phyloP scores from a whole-genome alignment of 768 basidiomycete species.

The Lentinus tigrinus region DNA sequence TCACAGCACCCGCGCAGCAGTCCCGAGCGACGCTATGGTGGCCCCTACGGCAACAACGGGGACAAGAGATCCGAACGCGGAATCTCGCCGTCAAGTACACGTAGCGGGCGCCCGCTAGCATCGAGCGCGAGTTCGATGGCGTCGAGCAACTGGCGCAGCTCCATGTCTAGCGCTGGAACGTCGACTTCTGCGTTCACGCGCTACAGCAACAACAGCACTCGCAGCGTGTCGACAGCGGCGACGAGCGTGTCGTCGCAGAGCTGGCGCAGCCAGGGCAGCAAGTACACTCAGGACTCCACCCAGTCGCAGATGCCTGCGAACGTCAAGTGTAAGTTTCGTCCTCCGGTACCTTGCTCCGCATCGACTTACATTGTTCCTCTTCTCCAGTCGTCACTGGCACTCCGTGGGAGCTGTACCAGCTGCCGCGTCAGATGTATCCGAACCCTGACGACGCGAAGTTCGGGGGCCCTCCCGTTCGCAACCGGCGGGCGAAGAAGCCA shows the following conservation, averaged over 20 bases:
- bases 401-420: slow-evolving; percentile 70
- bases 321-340: slow-evolving; percentile 73
- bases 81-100: slow-evolving; percentile 55
- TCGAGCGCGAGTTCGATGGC: slow-evolving; percentile 63
- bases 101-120: slow-evolving; percentile 49
- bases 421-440: slow-evolving; percentile 63
- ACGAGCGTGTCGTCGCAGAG: slow-evolving; percentile 76
- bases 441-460: slow-evolving; percentile 65
- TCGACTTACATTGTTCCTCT: slow-evolving; percentile 5
- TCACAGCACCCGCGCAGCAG: slow-evolving; percentile 10
- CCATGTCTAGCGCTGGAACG: slow-evolving; percentile 58
- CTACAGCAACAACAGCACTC: slow-evolving; percentile 67
- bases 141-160: slow-evolving; percentile 78
- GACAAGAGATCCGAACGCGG: slow-evolving; percentile 25
- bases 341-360: background rate
- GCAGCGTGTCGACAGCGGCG: slow-evolving; percentile 77
- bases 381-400: slow-evolving; percentile 71
- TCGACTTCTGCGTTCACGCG: slow-evolving; percentile 68
- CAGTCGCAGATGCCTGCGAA: slow-evolving; percentile 42
- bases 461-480: slow-evolving; percentile 55
- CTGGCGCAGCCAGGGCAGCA: slow-evolving; percentile 53
- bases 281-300: slow-evolving; percentile 13
- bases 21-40: slow-evolving; percentile 17
- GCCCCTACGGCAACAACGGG: background rate
- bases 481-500: slow-evolving; percentile 53